These are phyloP conservation scores for Komagataea norvegica DNA, from an alignment of 1,139 yeast genomes.

Conservation along the genomic window DNA sequence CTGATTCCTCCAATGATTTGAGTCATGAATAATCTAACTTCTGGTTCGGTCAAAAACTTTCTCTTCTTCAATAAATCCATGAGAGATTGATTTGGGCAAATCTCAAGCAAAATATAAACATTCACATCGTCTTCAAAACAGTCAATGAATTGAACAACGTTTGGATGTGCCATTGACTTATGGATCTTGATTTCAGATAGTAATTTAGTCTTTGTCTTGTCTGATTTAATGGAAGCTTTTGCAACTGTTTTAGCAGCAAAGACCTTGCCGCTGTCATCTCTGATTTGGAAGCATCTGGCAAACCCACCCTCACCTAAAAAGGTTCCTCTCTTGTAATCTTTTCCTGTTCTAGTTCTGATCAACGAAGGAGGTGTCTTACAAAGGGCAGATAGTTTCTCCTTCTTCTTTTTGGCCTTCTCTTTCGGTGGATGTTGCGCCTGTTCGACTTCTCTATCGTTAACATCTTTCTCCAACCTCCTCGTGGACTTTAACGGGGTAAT, in stretches of 20 bases:
- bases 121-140: slow-evolving; percentile 94
- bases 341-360: slow-evolving; percentile 80
- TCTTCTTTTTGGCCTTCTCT: slow-evolving; percentile 51
- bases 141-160: slow-evolving; percentile 86
- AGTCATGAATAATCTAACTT: slow-evolving; percentile 83
- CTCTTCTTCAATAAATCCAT: slow-evolving; percentile 89
- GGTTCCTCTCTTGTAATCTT: slow-evolving; percentile 85
- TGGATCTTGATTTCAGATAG: slow-evolving; percentile 94
- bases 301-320: slow-evolving; percentile 98
- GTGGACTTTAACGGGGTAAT: slow-evolving; percentile 27
- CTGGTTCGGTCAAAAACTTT: slow-evolving; percentile 82
- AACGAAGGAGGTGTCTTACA: slow-evolving; percentile 95
- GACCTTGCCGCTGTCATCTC: slow-evolving; percentile 78
- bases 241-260: slow-evolving; percentile 98
- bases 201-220: slow-evolving; percentile 84
- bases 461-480: slow-evolving; percentile 19
- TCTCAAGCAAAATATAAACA: slow-evolving; percentile 87
- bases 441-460: slow-evolving; percentile 16
- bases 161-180: slow-evolving; percentile 82
- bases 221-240: slow-evolving; percentile 85
- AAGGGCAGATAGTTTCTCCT: slow-evolving; percentile 79
- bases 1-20: slow-evolving; percentile 93
- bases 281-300: slow-evolving; percentile 97
- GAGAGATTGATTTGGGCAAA: slow-evolving; percentile 88
- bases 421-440: slow-evolving; percentile 17